phyloP scores from a whole-genome alignment of 495 filamentous ascomycete genomes.

The Aspergillus heteromorphus region DNA sequence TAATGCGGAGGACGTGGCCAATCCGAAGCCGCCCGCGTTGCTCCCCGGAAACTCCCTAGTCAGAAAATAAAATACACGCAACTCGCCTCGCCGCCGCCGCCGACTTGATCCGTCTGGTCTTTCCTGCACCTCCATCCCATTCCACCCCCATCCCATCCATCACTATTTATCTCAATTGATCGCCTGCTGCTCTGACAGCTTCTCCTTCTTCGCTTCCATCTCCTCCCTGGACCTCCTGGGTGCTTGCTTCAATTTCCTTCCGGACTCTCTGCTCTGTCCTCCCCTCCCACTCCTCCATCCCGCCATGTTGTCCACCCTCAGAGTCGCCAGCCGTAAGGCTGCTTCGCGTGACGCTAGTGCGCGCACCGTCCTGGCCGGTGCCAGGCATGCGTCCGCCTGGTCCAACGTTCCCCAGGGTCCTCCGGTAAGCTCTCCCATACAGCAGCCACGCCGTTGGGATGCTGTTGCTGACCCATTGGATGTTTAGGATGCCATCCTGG shows the following conservation, averaged over 20 bases:
- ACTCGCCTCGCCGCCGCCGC: constrained; percentile 19
- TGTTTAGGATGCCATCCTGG: constrained; percentile 71
- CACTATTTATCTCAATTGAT: constrained; percentile 15
- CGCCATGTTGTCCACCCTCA: constrained; percentile 53
- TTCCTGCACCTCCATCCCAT: background rate
- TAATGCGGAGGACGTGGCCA: constrained; percentile 20
- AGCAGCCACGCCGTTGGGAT: constrained; percentile 2
- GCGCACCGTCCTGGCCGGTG: constrained; percentile 45
- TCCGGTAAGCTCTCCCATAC: constrained; percentile 60
- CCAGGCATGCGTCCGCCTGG: constrained; percentile 77
- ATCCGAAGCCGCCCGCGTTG: constrained; percentile 17
- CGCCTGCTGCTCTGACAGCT: constrained; percentile 1
- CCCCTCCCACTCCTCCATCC: constrained; percentile 6
- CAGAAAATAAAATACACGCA: constrained; percentile 29
- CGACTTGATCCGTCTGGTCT: constrained; percentile 10
- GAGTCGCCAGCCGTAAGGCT: constrained; percentile 52
- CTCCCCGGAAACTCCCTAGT: constrained; percentile 25
- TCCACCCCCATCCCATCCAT: no score
- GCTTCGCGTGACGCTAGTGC: constrained; percentile 40
- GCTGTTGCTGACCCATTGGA: constrained; percentile 26
- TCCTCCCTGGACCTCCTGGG: constrained; percentile 6
- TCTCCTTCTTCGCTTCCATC: constrained; percentile 13
- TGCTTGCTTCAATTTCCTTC: constrained; percentile 15
- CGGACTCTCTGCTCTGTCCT: constrained; percentile 12
- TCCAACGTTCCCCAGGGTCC: constrained; percentile 85